phyloP scores from a whole-genome alignment of 202 grass and related monocot genomes.

The Digitaria exilis region DNA sequence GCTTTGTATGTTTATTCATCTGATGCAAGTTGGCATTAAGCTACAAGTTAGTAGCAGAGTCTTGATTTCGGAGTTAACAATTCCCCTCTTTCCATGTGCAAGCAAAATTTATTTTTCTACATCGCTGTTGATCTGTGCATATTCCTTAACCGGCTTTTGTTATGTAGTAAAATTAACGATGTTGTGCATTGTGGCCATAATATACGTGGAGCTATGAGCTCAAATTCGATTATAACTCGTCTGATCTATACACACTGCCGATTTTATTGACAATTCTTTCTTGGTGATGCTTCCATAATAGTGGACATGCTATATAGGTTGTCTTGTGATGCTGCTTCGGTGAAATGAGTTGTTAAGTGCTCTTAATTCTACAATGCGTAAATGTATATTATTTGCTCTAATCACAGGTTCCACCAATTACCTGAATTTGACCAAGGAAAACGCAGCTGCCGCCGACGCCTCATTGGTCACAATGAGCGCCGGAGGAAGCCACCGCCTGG shows the following conservation, averaged over 20 bases:
- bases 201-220: not conserved
- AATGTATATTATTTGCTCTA: not conserved
- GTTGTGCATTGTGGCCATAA: not conserved
- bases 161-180: not conserved
- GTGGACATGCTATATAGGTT: not conserved
- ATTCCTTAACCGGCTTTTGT: not conserved
- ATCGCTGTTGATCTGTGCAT: not conserved
- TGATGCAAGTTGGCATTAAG: slow-evolving; percentile 33
- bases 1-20: slow-evolving; percentile 30
- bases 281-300: no score
- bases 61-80: slow-evolving; percentile 45
- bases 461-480: slow-evolving; percentile 85
- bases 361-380: not conserved
- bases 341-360: not conserved
- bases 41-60: slow-evolving; percentile 35
- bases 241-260: not conserved
- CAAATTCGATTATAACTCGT: not conserved
- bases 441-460: slow-evolving; percentile 81
- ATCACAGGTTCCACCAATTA: slow-evolving; percentile 84
- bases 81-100: slow-evolving; percentile 38
- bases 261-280: not conserved
- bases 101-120: slow-evolving; percentile 1
- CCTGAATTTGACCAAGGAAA: slow-evolving; percentile 93
- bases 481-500: slow-evolving; percentile 70
- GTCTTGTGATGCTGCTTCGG: not conserved